Evolutionary conservation across 768 basidiomycete species (phyloP), one percentile per base, ranked within the genome.

Genomic region (Boletellus emodensis): DNA sequence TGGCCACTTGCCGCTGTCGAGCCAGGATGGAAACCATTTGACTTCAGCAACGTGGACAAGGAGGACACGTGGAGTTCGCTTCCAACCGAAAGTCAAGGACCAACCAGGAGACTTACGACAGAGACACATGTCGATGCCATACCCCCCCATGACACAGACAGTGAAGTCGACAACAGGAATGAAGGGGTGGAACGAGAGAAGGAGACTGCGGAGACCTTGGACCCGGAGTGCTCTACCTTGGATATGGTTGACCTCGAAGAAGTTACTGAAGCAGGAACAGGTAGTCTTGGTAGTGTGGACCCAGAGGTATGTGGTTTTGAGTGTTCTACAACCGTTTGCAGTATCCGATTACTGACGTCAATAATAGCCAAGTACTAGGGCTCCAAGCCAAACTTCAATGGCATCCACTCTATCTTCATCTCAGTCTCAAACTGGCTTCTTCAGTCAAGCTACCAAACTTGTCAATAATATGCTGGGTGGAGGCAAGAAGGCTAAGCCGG

Each of bases 21-120:
- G 33, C 76, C 68, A 48, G 70, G 76, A 52, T 89, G 87, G 87
- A 79, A 78, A 14, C 72, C 76, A 40, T 83, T 83, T 56, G 78
- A 77, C 26, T 68, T 71, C 44, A 74, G 67, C 48, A 63, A 66
- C 20, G 67, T 72, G 8, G 86, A 87, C 41, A 87, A 88, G 58
- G 85, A 81, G 54, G 76, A 82, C 67, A 87, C 87, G 15, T 89
- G 87, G 87, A 87, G 84, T 56, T 83, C 84, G 15, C 61, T 77
- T 46, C 83, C 81, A 18, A 83, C 82, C 14, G 75, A 81, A 54
- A 83, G 78, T 58, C 80, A 81, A 56, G 68, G 56, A 13, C 57
- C 57, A 10, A 68, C 65, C 7, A 55, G 65, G 44, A 63, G 40
- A 20, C 51, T 68, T 18, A 51, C 53, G 6, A 20, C 51, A 8